Base-by-base conservation (phyloP, 1,139 yeast species). In the Yamadazyma trypodendri region DNA sequence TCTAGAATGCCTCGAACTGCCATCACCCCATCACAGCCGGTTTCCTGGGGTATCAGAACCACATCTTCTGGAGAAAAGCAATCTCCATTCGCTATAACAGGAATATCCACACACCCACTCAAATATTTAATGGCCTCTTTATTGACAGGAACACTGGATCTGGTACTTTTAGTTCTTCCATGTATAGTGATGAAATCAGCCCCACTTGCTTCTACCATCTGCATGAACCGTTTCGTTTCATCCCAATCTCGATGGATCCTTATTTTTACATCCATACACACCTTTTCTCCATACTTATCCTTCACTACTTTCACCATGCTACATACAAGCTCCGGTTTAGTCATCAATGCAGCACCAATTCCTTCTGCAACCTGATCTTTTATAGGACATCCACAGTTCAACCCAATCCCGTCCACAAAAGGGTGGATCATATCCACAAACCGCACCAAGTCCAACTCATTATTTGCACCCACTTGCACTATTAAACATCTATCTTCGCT, bases 301-400 rank as follows among this genome's bases (percentile, higher is more conserved):
- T 90, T 90, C 22, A 89, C 95, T 1, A 88, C 87, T 35, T 69
- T 65, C 2, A 92, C 96, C 96, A 92, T 85, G 2, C 75, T 72
- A 0, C 92, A 77, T 4, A 94, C 95, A 35, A 83, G 65, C 27
- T 87, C 88, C 0, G 94, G 88, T 45, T 86, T 81, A 21, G 81
- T 68, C 89, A 92, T 90, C 39, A 92, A 69, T 0, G 97, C 97
- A 1, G 97, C 97, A 4, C 98, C 98, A 18, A 92, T 89, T 13
- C 98, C 98, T 58, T 89, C 97, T 33, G 96, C 74, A 5, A 87
- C 87, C 58, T 92, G 98, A 48, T 92, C 97, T 46, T 83, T 85
- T 36, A 92, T 89, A 1, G 98, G 98, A 62, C 98, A 92, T 0
- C 98, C 98, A 63, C 98, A 92, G 65, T 92, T 94, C 40, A 92